Conservation (phyloP, 768 basidiomycete species). For the Trametes sanguinea region DNA sequence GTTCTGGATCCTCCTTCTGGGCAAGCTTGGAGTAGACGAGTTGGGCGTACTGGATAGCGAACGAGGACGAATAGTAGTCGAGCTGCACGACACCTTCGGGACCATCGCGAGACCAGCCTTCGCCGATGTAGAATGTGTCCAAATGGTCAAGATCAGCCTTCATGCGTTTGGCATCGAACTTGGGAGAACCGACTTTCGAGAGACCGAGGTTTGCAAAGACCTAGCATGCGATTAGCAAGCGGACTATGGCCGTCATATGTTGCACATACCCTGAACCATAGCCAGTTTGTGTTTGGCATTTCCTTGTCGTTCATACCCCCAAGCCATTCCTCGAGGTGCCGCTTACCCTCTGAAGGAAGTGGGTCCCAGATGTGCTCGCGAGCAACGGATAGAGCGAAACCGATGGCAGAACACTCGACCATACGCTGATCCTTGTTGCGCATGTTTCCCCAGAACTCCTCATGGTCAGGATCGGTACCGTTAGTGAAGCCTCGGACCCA, state of each 20-base stretch:
- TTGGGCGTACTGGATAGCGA: constrained; percentile 78
- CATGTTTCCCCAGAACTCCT: constrained; percentile 79
- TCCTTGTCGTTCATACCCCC: constrained; percentile 79
- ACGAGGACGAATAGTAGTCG: constrained; percentile 79
- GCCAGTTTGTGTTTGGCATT: constrained; percentile 84
- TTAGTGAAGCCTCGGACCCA: constrained; percentile 68
- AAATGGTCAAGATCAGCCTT: constrained; percentile 74
- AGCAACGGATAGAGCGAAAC: constrained; percentile 68
- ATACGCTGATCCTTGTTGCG: constrained; percentile 76
- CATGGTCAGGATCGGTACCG: constrained; percentile 65
- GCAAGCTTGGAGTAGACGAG: constrained; percentile 70
- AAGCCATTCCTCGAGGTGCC: constrained; percentile 65
- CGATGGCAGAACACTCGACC: constrained; percentile 81
- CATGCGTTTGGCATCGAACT: constrained; percentile 61
- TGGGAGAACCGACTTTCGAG: constrained; percentile 57
- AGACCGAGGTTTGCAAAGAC: constrained; percentile 78
- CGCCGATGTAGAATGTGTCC: constrained; percentile 76
- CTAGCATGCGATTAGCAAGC: constrained; percentile 33
- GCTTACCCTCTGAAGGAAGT: constrained; percentile 52
- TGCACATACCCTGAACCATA: constrained; percentile 70
- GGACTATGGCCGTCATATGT: too few relatives aligned
- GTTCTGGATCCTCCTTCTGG: constrained; percentile 58
- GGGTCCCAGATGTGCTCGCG: constrained; percentile 66
- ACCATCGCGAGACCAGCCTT: constrained; percentile 78
- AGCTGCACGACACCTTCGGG: constrained; percentile 77